phyloP scores from a whole-genome alignment of 2,329 filamentous ascomycete genomes.

The Claviceps lovelessii region DNA sequence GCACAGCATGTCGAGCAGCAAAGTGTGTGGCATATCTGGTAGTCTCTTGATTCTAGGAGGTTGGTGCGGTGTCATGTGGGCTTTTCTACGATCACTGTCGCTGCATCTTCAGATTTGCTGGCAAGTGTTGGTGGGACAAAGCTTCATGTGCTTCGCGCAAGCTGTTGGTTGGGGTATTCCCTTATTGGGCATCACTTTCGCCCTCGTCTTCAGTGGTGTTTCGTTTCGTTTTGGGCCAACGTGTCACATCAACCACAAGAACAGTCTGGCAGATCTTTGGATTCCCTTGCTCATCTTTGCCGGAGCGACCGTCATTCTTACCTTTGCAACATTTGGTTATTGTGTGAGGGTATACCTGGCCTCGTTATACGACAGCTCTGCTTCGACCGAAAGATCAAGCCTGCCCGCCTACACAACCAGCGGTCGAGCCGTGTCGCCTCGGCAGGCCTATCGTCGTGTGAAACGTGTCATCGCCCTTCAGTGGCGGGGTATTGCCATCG shows the following conservation, averaged over 20 bases:
- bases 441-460: slow-evolving; percentile 77
- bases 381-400: slow-evolving; percentile 55
- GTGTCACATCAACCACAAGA: slow-evolving; percentile 85
- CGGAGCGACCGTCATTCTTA: slow-evolving; percentile 60
- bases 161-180: slow-evolving; percentile 74
- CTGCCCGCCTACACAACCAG: slow-evolving; percentile 60
- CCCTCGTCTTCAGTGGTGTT: slow-evolving; percentile 74
- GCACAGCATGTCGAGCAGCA: slow-evolving; percentile 72
- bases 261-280: slow-evolving; percentile 79
- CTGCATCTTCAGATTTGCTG: slow-evolving; percentile 97
- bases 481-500: slow-evolving; percentile 84
- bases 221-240: slow-evolving; percentile 86
- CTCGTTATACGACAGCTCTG: slow-evolving; percentile 59
- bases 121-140: slow-evolving; percentile 77
- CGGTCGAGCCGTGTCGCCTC: slow-evolving; percentile 61
- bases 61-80: slow-evolving; percentile 74
- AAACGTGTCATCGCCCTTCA: slow-evolving; percentile 78
- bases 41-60: slow-evolving; percentile 76
- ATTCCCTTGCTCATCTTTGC: slow-evolving; percentile 72
- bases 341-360: slow-evolving; percentile 90
- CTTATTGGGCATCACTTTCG: slow-evolving; percentile 56
- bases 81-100: slow-evolving; percentile 77
- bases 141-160: slow-evolving; percentile 79
- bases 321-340: slow-evolving; percentile 76
- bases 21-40: slow-evolving; percentile 77